Evolutionary conservation across 2,329 filamentous ascomycete species (phyloP), one percentile per base, ranked within the genome.

Genomic region (Gyromitra esculenta): DNA sequence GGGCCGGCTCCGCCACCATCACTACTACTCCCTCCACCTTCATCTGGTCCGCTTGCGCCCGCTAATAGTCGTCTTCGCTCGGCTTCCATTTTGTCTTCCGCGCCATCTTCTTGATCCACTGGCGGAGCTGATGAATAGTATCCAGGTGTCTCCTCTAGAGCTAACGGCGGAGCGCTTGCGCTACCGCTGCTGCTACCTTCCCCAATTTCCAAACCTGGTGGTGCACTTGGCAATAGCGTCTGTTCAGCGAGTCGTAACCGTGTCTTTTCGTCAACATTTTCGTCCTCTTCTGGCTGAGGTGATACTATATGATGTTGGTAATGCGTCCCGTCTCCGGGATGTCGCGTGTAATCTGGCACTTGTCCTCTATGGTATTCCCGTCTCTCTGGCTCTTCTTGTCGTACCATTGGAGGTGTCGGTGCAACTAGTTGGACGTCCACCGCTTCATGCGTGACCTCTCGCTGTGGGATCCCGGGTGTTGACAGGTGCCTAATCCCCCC

Each of bases 361-460:
- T 77, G 59, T 37, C 65, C 67, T 18, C 35, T 48, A 43, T 35
- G 21, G 11, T 60, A 60, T 18, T 31, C 50, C 9, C 37, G 64
- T 70, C 71, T 78, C 45, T 80, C 88, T 8, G 86, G 84, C n/a
- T 84, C 69, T 50, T 0, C 83, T 83, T 8, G 83, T 85, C 39
- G 83, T 83, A 72, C 85, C 83, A 11, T 82, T 80, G 65, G 72
- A 43, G 84, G 82, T 0, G 83, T 85, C 11, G 91, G 88, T 13
- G 92, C 94, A 52, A 93, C 93, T 75, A 89, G 89, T 60, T 91
- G 89, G 75, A 96, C 84, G 63, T 91, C 90, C 76, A 96, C 91
- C 83, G 97, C 97, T 79, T 98, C 96, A 11, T 91, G 89, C 41
- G 94, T 84, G 3, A 85, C 87, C 76, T 88, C 88, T 71, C 93